These are phyloP conservation scores for Excoecaria cochinchinensis DNA, from an alignment of 345 rosid genomes.

Conservation along the genomic window DNA sequence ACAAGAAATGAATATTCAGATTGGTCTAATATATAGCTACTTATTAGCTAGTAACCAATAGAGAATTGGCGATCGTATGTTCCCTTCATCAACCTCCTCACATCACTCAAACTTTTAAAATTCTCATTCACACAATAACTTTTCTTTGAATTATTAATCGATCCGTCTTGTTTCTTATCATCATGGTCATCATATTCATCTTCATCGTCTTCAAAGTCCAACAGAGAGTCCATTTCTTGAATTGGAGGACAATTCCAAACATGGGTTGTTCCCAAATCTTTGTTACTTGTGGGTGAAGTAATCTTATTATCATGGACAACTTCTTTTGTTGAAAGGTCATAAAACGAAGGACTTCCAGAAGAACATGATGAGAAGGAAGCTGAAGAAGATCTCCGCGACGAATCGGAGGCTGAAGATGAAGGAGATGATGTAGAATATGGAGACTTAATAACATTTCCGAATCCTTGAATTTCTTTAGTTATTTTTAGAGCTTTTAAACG, in stretches of 20 bases:
- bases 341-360: slow-evolving; percentile 19
- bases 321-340: slow-evolving; percentile 15
- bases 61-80: slow-evolving; percentile 37
- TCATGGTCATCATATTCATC: neutral
- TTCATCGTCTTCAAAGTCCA: slow-evolving; percentile 26
- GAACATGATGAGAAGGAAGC: slow-evolving; percentile 35
- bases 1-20: neutral
- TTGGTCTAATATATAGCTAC: neutral
- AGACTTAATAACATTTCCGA: slow-evolving; percentile 34
- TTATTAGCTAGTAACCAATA: slow-evolving; percentile 20
- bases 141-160: slow-evolving; percentile 18
- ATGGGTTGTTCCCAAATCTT: slow-evolving; percentile 10
- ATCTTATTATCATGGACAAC: neutral
- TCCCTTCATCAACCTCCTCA: slow-evolving; percentile 19
- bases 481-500: slow-evolving; percentile 45
- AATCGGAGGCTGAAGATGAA: slow-evolving; percentile 26
- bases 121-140: slow-evolving; percentile 1
- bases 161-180: neutral
- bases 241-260: slow-evolving; percentile 23
- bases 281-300: neutral
- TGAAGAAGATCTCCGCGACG: slow-evolving; percentile 16
- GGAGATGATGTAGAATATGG: slow-evolving; percentile 19
- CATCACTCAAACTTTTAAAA: slow-evolving; percentile 30
- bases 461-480: slow-evolving; percentile 55
- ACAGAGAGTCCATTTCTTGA: slow-evolving; percentile 36